Percentiles rank a stretch among this genome's conserved stretches.
Conservation (phyloP, 495 filamentous ascomycete species). For the Chlorociboria aeruginascens region DNA sequence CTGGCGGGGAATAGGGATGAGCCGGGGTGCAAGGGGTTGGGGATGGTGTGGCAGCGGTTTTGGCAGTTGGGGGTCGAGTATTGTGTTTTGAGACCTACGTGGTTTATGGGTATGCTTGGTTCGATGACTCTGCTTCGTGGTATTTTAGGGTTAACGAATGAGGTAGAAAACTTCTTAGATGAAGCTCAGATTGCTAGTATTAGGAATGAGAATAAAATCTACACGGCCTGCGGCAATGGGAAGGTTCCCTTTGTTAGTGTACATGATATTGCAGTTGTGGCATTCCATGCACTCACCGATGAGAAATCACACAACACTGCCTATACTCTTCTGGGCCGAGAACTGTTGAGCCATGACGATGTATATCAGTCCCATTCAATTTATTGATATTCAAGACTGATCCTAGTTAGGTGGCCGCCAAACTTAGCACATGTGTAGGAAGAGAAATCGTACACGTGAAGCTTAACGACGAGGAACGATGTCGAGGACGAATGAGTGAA, state of each 20-base stretch:
- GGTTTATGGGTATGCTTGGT: conserved; percentile 12
- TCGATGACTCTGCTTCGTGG: neutral
- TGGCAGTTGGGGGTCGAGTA: conserved; percentile 27
- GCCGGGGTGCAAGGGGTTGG: conserved; percentile 19
- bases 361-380: conserved; percentile 17
- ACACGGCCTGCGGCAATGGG: conserved; percentile 30
- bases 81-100: conserved; percentile 8
- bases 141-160: neutral
- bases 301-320: conserved; percentile 26
- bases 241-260: conserved; percentile 33
- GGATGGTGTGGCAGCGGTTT: conserved; percentile 28
- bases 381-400: neutral
- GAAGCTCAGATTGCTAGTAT: conserved; percentile 20
- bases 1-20: conserved; percentile 15
- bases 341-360: conserved; percentile 31
- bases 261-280: conserved; percentile 34
- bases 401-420: conserved; percentile 28
- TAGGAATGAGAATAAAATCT: conserved; percentile 32
- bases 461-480: conserved; percentile 21
- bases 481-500: neutral
- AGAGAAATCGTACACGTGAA: conserved; percentile 30
- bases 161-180: conserved; percentile 18
- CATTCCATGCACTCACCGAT: conserved; percentile 27
- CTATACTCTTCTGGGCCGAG: conserved; percentile 30
- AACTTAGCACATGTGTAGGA: conserved; percentile 24